Evolutionary conservation across 306 rosid species (phyloP), one percentile per base, ranked within the genome.

Genomic region (Castanospermum australe): DNA sequence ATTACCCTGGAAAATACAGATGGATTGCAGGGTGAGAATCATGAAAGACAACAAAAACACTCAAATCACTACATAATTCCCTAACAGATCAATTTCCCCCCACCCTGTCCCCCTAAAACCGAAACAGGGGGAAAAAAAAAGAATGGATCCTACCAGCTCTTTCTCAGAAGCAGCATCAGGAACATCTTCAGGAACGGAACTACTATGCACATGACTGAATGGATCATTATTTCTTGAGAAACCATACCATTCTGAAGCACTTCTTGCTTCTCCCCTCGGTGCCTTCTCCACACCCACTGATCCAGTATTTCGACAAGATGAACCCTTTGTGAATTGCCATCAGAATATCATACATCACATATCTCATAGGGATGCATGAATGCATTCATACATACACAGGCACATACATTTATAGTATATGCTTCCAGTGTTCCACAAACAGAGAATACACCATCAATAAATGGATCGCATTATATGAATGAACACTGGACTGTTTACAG

Each of bases 131-230:
- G 45, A 33, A 44, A 51, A 15, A 36, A 20, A 0, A 20, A 12
- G 10, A 66, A 66, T 8, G 68, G 50, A 4, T 15, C 79, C 76
- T 78, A 95, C 98, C 94, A 86, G 85, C 70, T 92, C 99, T 85
- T 95, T 95, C 87, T 95, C 98, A 0, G 96, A 92, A 83, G 84
- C 79, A 50, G 99, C 99, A 83, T 95, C 90, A 1, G 95, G 92
- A 60, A 86, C 80, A 75, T 89, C 97, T 47, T 92, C 98, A 22
- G 86, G 69, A 59, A 60, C 56, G 65, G 84, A 83, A 76, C 89
- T 86, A 67, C 87, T 84, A 38, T 83, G 78, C 59, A 87, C 54
- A 11, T 38, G 79, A 57, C 65, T 80, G 32, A 85, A 57, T 24
- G 88, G 67, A 78, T 91, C 89, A 36, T 66, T 85, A 20, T 87